Percentiles rank a stretch among this genome's conserved stretches.
These are phyloP conservation scores for Dactylonectria estremocensis DNA, from an alignment of 2,329 filamentous ascomycete species.

Conservation along the genomic window DNA sequence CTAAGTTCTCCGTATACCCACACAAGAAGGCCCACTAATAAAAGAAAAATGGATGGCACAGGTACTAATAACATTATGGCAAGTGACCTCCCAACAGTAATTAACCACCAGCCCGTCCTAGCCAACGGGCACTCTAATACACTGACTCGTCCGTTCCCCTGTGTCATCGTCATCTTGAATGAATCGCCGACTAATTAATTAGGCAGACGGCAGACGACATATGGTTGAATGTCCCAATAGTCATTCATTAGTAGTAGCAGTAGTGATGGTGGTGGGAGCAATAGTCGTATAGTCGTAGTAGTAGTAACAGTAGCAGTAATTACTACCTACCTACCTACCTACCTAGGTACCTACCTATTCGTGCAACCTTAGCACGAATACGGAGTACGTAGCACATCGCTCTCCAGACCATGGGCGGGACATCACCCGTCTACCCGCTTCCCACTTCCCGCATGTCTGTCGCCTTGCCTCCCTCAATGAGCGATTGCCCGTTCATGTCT, in stretches of 20 bases:
- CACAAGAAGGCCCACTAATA: background rate
- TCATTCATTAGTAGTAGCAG: too few relatives aligned
- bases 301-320: too few relatives aligned
- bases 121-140: background rate
- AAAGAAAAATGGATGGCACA: background rate
- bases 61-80: too few relatives aligned
- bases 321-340: too few relatives aligned
- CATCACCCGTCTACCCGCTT: too few relatives aligned
- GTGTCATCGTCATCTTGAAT: background rate
- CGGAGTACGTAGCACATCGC: too few relatives aligned
- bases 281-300: too few relatives aligned
- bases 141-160: background rate
- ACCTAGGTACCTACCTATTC: too few relatives aligned
- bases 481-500: conserved; percentile 1
- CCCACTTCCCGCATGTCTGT: background rate
- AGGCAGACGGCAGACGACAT: background rate
- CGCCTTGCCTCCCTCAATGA: conserved; percentile 2
- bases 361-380: too few relatives aligned
- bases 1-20: background rate
- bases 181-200: background rate
- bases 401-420: too few relatives aligned
- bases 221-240: background rate
- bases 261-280: too few relatives aligned
- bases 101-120: background rate
- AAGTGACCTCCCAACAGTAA: too few relatives aligned